Conservation (phyloP, 2,329 filamentous ascomycete genomes). For the Pseudopithomyces chartarum region DNA sequence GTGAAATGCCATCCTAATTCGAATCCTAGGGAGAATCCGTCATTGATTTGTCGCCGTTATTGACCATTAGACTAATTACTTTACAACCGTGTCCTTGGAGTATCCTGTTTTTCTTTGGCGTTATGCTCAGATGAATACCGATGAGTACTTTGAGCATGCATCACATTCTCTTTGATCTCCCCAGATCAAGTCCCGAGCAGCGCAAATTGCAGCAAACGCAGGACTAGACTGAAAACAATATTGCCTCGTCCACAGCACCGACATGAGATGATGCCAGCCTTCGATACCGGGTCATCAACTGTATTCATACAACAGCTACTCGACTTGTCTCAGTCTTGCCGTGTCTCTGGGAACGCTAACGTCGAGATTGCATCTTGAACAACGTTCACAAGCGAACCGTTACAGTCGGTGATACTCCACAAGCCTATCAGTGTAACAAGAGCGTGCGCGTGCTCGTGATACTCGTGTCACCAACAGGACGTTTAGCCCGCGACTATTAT, state of each 20-base stretch:
- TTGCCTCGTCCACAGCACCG: neutral
- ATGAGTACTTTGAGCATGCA: too few species aligned
- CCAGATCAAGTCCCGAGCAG: too few species aligned
- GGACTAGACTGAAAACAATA: too few species aligned
- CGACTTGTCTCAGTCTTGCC: slow-evolving; percentile 15
- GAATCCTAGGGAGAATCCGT: too few species aligned
- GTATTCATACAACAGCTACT: slow-evolving; percentile 8
- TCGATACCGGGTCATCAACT: slow-evolving; percentile 14
- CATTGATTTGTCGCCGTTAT: too few species aligned
- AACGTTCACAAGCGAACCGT: slow-evolving; percentile 1
- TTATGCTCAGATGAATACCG: too few species aligned
- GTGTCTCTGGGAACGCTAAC: neutral
- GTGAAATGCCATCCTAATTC: too few species aligned
- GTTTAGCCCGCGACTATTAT: neutral
- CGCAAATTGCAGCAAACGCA: too few species aligned
- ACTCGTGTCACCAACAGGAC: neutral
- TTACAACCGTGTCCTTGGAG: too few species aligned
- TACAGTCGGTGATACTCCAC: neutral
- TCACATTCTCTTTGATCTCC: too few species aligned
- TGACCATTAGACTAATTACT: too few species aligned
- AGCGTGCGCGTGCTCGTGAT: neutral
- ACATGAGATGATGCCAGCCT: neutral
- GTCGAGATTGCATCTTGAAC: neutral
- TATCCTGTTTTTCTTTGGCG: too few species aligned
- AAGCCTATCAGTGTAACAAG: neutral